Percentiles rank a stretch among this genome's conserved stretches.
Evolutionary conservation across 2,329 filamentous ascomycete genomes (phyloP).

Genomic region (Ceratocystis ficicola): DNA sequence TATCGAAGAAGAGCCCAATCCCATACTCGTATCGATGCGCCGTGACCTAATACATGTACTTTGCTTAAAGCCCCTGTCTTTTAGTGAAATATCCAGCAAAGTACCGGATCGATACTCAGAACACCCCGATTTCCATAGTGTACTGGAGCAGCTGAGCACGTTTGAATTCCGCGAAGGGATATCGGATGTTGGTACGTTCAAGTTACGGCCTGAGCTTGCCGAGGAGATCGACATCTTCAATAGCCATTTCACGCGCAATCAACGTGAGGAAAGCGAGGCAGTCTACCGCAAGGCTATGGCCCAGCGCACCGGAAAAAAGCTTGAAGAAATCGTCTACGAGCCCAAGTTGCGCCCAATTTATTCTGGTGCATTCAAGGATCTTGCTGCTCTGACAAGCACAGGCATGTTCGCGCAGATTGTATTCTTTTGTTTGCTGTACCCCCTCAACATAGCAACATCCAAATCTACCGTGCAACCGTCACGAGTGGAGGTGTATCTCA

Average conservation of each 20-base stretch:
- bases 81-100: slow-evolving; percentile 77
- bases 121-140: slow-evolving; percentile 71
- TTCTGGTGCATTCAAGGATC: slow-evolving; percentile 61
- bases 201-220: slow-evolving; percentile 74
- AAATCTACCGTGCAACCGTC: slow-evolving; percentile 68
- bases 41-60: slow-evolving; percentile 87
- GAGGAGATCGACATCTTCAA: slow-evolving; percentile 91
- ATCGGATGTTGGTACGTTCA: slow-evolving; percentile 86
- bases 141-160: slow-evolving; percentile 75
- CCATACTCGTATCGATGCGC: slow-evolving; percentile 60
- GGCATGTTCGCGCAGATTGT: slow-evolving; percentile 82
- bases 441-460: slow-evolving; percentile 53
- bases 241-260: slow-evolving; percentile 91
- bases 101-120: slow-evolving; percentile 84
- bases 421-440: slow-evolving; percentile 76
- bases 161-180: slow-evolving; percentile 86
- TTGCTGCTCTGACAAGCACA: slow-evolving; percentile 71
- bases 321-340: slow-evolving; percentile 81
- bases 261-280: slow-evolving; percentile 85
- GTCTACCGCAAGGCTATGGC: slow-evolving; percentile 80
- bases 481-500: slow-evolving; percentile 79
- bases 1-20: slow-evolving; percentile 48
- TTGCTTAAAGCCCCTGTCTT: slow-evolving; percentile 92
- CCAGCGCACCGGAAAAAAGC: slow-evolving; percentile 69
- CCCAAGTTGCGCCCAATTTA: slow-evolving; percentile 66